phyloP scores from a whole-genome alignment of 208 protist genomes.

The Naegleria lovaniensis region DNA sequence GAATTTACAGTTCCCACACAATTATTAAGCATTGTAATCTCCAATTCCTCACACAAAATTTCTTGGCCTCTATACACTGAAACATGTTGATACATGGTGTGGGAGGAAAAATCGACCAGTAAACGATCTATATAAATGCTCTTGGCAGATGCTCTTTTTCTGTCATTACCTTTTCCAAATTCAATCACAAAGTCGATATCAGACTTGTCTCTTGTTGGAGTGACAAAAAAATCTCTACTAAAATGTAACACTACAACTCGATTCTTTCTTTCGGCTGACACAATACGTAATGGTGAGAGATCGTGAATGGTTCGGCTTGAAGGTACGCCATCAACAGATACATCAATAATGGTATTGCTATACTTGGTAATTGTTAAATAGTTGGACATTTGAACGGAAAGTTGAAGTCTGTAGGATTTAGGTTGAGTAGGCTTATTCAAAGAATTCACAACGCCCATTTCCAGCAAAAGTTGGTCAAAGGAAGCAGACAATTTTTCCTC shows the following conservation, averaged over 20 bases:
- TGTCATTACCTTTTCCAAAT: not conserved
- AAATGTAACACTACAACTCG: not conserved
- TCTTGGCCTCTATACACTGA: not conserved
- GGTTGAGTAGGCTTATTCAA: not conserved
- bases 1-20: too few species aligned
- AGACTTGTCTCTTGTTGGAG: slow-evolving; percentile 12
- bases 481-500: not conserved
- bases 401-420: not conserved
- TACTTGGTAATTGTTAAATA: not conserved
- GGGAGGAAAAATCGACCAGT: not conserved
- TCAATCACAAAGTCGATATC: not conserved
- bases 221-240: slow-evolving; percentile 4
- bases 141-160: not conserved
- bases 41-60: not conserved
- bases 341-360: not conserved
- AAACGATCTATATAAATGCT: not conserved
- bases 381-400: not conserved
- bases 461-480: not conserved
- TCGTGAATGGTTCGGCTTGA: not conserved
- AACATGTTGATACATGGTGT: not conserved
- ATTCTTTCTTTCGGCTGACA: not conserved
- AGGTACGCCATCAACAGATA: not conserved
- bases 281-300: not conserved
- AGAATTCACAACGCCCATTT: not conserved
- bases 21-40: not conserved